Base-by-base conservation (phyloP, 139 green algal species). In the Chara braunii region DNA sequence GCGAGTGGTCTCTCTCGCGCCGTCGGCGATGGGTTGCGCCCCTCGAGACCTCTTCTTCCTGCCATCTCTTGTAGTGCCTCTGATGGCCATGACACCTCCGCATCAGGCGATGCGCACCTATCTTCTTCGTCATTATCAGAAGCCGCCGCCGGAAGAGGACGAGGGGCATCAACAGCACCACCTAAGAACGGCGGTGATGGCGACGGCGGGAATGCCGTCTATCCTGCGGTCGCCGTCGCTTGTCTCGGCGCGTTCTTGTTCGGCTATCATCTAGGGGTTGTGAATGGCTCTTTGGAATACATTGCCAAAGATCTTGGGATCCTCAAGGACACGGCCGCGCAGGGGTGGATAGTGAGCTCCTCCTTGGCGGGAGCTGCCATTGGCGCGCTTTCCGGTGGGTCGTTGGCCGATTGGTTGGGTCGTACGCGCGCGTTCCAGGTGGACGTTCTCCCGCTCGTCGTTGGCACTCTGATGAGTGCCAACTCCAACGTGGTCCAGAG, bases 171-270 rank as follows among this genome's bases (percentile, higher is more conserved):
- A n/a, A n/a, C n/a, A n/a, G n/a, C n/a, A n/a, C n/a, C n/a, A n/a
- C n/a, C n/a, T n/a, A n/a, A n/a, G n/a, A n/a, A n/a, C n/a, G n/a
- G n/a, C n/a, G n/a, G n/a, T n/a, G n/a, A n/a, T n/a, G n/a, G n/a
- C n/a, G n/a, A n/a, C n/a, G n/a, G n/a, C n/a, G n/a, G n/a, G n/a
- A n/a, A n/a, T 55, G 45, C 45, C 14, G 45, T 55, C 6, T 55
- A 55, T 55, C 35, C 35, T 28, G 60, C 60, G 18, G 60, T 69
- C 3, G 31, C 37, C 1, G 52, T 69, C 5, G 62, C 62, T 11
- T 72, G 62, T 29, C 33, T 72, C 31, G 62, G 55, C 6, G 54
- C 62, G 22, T 72, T 72, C 24, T 7, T 72, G 1, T 72, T 72
- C 32, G 62, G 62, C n/a, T 72, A 72, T 30, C 62, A 72, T 36